These are phyloP conservation scores for Phanerodontia chrysosporium DNA, from an alignment of 768 basidiomycete species.

Conservation along the genomic window DNA sequence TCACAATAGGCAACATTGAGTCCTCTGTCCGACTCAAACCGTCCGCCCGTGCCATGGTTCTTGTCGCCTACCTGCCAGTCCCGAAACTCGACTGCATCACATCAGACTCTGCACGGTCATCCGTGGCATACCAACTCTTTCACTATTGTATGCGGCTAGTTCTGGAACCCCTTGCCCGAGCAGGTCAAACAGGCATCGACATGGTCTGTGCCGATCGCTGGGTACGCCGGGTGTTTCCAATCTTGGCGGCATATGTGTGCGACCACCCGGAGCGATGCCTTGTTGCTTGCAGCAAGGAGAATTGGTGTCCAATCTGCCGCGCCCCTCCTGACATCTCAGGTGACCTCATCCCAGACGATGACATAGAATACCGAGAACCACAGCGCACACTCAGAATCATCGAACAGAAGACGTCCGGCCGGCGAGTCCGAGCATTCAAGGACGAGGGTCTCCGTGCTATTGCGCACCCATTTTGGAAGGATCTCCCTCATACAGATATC, in stretches of 20 bases:
- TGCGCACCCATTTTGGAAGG: conserved; percentile 1
- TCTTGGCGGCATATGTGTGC: conserved; percentile 19
- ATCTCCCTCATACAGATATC: background rate
- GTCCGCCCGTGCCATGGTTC: conserved; percentile 11
- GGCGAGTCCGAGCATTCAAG: background rate
- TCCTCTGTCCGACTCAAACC: conserved; percentile 16
- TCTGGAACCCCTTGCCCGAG: conserved; percentile 14
- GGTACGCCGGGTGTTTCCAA: conserved; percentile 15
- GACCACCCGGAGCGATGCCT: conserved; percentile 26
- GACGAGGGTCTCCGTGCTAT: background rate
- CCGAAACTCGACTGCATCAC: conserved; percentile 24
- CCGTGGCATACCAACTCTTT: conserved; percentile 19
- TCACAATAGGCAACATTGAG: conserved; percentile 28
- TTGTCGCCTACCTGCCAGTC: conserved; percentile 26
- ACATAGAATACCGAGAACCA: background rate
- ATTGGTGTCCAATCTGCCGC: conserved; percentile 17
- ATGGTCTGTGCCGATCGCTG: conserved; percentile 19
- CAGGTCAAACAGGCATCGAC: conserved; percentile 17
- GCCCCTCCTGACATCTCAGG: background rate
- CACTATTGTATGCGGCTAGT: conserved; percentile 19
- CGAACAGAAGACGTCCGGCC: background rate
- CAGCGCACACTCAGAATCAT: background rate
- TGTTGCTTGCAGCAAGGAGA: conserved; percentile 14
- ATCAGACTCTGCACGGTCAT: background rate
- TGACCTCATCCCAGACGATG: conserved; percentile 7